Base-by-base conservation (phyloP, 305 asterid species). In the Fraxinus platypoda region DNA sequence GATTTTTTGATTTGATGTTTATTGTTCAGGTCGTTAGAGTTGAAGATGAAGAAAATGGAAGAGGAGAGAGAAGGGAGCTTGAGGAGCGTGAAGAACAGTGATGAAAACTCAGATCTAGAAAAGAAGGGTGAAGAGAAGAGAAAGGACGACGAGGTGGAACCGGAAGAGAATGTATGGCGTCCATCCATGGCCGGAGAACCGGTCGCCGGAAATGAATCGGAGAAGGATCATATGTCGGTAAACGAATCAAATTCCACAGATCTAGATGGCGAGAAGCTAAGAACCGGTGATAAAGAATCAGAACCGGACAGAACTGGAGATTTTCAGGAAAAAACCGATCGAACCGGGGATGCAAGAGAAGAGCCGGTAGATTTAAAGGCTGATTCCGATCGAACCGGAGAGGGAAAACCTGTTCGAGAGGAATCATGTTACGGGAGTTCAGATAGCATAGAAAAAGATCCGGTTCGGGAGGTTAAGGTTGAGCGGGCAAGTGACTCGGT, bases 351-450 rank as follows among this genome's bases (percentile, higher is more conserved):
- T 80, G 62, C 82, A 83, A 81, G 79, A 59, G 85, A 83, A 54
- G 89, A 86, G 46, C 87, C 88, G 84, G 81, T 77, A 15, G 86
- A 77, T 80, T 25, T 38, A 9, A 81, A 77, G 54, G 68, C 85
- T 17, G 86, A 83, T 76, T 82, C 88, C 83, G 90, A 87, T 68
- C 86, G 62, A 73, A 54, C 34, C 43, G 68, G 33, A 19, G 78
- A 72, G 23, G 74, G 49, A 12, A 90, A 88, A 43, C 57, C 88
- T 76, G 84, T 82, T 2, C 87, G 88, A 54, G 88, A 80, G 85
- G 94, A 88, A 59, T 92, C 95, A 34, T 92, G 90, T 84, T 89
- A 92, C 85, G 93, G 95, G 1, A 92, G 95, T 80, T 92, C 95
- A 17, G 90, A 90, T 62, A 92, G 95, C 21, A 87, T 91, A 30